phyloP scores from a whole-genome alignment of 2,329 filamentous ascomycete genomes.

The Penicillium glabrum region DNA sequence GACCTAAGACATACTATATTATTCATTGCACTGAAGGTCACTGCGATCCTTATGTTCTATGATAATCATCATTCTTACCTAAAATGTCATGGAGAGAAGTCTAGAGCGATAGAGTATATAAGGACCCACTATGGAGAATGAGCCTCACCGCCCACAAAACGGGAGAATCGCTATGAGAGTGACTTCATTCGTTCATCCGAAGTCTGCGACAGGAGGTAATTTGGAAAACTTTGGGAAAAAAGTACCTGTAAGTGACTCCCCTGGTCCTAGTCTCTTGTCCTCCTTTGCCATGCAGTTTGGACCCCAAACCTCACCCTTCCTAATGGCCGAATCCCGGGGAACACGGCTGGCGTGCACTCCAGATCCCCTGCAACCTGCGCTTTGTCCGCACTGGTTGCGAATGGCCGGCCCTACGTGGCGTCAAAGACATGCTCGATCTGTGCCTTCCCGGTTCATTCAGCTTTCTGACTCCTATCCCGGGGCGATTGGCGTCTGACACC shows the following conservation, averaged over 20 bases:
- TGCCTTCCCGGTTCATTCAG: constrained; percentile 31
- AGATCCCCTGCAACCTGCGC: constrained; percentile 22
- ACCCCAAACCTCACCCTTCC: not conserved
- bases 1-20: too few relatives aligned
- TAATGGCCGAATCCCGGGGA: constrained; percentile 5
- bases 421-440: constrained; percentile 29
- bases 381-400: constrained; percentile 26
- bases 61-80: too few relatives aligned
- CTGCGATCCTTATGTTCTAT: too few relatives aligned
- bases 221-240: constrained; percentile 16
- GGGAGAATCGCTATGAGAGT: constrained; percentile 6
- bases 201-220: constrained; percentile 15
- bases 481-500: constrained; percentile 8
- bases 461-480: constrained; percentile 12
- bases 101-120: not conserved
- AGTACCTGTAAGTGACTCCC: constrained; percentile 18
- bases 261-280: constrained; percentile 2
- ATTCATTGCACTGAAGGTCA: too few relatives aligned
- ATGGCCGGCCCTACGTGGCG: constrained; percentile 25
- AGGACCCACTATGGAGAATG: not conserved
- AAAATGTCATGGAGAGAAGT: too few relatives aligned
- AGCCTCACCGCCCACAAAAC: constrained; percentile 25
- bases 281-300: constrained; percentile 2
- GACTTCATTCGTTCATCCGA: constrained; percentile 24
- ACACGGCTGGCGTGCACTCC: constrained; percentile 18